Conservation (phyloP, 371 early-diverging fungal species). For the Syncephalastrum racemosum region DNA sequence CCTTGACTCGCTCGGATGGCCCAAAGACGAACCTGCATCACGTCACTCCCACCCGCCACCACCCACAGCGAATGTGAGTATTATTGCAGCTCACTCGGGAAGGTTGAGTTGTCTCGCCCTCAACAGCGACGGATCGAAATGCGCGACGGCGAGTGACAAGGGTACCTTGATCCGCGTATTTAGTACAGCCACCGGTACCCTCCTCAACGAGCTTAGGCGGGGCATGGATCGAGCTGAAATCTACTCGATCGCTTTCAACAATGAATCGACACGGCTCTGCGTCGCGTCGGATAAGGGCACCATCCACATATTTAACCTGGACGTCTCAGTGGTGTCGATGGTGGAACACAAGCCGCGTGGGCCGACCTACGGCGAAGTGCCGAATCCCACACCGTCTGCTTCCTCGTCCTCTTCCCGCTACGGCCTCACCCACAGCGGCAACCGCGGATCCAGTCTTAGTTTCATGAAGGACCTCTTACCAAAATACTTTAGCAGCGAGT, state of each 20-base stretch:
- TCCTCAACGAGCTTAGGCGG: slow-evolving; percentile 85
- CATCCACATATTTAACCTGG: slow-evolving; percentile 91
- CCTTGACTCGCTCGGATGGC: slow-evolving; percentile 58
- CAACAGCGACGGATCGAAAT: slow-evolving; percentile 72
- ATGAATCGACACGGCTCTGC: slow-evolving; percentile 74
- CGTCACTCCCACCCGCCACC: slow-evolving; percentile 14
- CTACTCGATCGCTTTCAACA: slow-evolving; percentile 83
- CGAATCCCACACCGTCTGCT: slow-evolving; percentile 16
- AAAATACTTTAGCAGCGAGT: slow-evolving; percentile 92
- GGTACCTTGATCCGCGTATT: slow-evolving; percentile 93
- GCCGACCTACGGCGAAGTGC: slow-evolving; percentile 60
- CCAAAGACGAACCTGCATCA: slow-evolving; percentile 6
- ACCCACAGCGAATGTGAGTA: slow-evolving; percentile 62
- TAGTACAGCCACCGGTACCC: slow-evolving; percentile 71
- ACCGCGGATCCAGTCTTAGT: slow-evolving; percentile 60
- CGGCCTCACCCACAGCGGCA: slow-evolving; percentile 46
- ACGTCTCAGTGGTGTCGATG: slow-evolving; percentile 45
- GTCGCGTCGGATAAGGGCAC: slow-evolving; percentile 94
- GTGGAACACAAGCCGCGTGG: slow-evolving; percentile 47
- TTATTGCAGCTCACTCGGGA: slow-evolving; percentile 86
- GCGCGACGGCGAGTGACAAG: slow-evolving; percentile 84
- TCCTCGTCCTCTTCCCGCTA: slow-evolving; percentile 11
- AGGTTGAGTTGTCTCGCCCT: slow-evolving; percentile 75
- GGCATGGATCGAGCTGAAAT: slow-evolving; percentile 92
- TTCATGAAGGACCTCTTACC: slow-evolving; percentile 91